Evolutionary conservation across 305 asterid genomes (phyloP), one percentile per base, ranked within the genome.

Genomic region (Andrographis paniculata): DNA sequence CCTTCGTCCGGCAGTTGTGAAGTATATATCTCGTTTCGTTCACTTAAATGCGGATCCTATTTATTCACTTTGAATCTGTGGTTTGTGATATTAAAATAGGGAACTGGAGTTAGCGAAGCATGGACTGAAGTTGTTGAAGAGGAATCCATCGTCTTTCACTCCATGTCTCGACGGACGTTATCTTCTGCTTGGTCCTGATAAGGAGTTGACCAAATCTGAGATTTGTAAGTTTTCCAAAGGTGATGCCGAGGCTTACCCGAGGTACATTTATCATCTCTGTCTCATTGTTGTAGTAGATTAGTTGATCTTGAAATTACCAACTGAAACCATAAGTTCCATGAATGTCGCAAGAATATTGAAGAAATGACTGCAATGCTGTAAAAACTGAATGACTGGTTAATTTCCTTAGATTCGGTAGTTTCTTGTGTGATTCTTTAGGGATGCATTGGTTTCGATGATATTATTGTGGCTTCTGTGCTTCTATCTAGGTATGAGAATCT

Each of bases 161-260:
- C 98, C 98, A 14, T 82, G 93, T 59, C 42, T 63, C 17, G 98
- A 85, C 44, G 94, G 98, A 19, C 94, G 93, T 19, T 89, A 82
- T 56, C 93, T 89, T 48, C 68, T 89, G 64, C 94, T 85, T 45
- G 94, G 93, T 38, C 62, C 82, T 45, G 95, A 82, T 52, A 69
- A 77, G 64, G 80, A 75, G 16, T 76, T 69, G 17, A 89, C 78
- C 63, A 49, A 64, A 57, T 62, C 93, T 17, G 82, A 89, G 79
- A 89, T 89, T 71, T 82, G 95, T 0, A 89, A 89, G 74, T 85
- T 89, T 71, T 89, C 95, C 13, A 60, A 64, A 39, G 67, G 67
- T 17, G 98, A 89, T 48, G 93, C 95, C 14, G 76, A 79, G 61
- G 84, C 95, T 60, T 89, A 76, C 48, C 89, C 94, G 3, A 77